These are phyloP conservation scores for Tephrocybe sp. DNA, from an alignment of 768 basidiomycete species.

Conservation along the genomic window DNA sequence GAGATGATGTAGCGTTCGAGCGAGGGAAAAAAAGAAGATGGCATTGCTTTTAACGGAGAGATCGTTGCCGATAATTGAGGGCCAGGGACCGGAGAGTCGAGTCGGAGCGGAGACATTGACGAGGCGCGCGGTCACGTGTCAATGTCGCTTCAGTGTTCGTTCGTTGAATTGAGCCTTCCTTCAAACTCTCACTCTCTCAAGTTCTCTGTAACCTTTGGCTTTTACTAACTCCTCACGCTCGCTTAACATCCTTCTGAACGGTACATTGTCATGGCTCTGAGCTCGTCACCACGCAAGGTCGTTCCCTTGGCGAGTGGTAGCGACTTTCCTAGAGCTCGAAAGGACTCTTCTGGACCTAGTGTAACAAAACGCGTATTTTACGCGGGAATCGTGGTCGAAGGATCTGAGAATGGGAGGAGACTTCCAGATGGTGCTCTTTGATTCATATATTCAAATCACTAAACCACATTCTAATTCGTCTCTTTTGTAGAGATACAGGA, in stretches of 20 bases:
- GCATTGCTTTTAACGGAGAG: too few species aligned
- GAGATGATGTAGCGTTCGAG: too few species aligned
- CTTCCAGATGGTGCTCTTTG: conserved; percentile 58
- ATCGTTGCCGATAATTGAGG: background rate
- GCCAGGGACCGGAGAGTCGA: too few species aligned
- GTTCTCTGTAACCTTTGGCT: background rate
- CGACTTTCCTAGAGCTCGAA: conserved; percentile 50
- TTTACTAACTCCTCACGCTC: conserved; percentile 11
- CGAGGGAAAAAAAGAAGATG: too few species aligned
- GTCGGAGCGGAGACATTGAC: background rate
- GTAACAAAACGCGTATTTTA: conserved; percentile 83
- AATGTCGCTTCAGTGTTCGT: conserved; percentile 17
- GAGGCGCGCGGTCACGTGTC: conserved; percentile 24
- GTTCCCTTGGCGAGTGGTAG: conserved; percentile 73
- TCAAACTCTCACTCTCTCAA: conserved; percentile 1
- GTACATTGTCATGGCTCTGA: conserved; percentile 51
- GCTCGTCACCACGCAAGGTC: conserved; percentile 67
- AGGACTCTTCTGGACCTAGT: conserved; percentile 34
- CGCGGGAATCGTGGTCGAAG: conserved; percentile 88
- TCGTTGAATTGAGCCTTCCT: conserved; percentile 16
- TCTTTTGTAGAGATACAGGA: conserved; percentile 65
- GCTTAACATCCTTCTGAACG: conserved; percentile 3
- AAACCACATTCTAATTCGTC: conserved; percentile 10
- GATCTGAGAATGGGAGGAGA: conserved; percentile 65
- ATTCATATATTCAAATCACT: background rate